Evolutionary conservation across 139 green algal species (phyloP).

Genomic region (Zygnema cylindricum): DNA sequence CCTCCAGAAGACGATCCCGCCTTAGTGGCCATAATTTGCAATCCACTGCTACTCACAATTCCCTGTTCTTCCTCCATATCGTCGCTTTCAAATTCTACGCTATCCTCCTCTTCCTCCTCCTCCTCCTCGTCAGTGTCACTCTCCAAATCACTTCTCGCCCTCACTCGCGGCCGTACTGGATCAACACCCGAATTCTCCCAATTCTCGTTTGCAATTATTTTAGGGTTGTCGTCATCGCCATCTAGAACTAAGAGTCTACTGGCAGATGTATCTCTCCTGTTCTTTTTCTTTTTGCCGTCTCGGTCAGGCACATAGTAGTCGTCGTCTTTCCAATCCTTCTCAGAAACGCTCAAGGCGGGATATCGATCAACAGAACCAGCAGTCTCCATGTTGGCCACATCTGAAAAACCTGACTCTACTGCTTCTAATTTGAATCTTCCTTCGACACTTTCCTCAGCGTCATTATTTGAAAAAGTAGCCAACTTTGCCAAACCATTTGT

Average conservation of each 20-base stretch:
- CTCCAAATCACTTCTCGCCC: background rate
- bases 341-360: background rate
- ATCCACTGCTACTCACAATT: background rate
- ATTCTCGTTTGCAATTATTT: background rate
- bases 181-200: background rate
- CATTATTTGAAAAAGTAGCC: too few relatives aligned
- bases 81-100: background rate
- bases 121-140: background rate
- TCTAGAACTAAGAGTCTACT: background rate
- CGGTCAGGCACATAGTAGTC: background rate
- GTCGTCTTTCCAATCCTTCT: background rate
- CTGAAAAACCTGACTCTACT: too few relatives aligned
- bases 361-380: background rate
- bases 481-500: too few relatives aligned
- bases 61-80: background rate
- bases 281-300: background rate
- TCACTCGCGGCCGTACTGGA: background rate
- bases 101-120: background rate
- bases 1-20: background rate
- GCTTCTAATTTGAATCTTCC: too few relatives aligned
- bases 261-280: background rate
- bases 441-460: too few relatives aligned
- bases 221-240: too few relatives aligned
- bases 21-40: background rate
- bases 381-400: too few relatives aligned